A percentile compares a stretch with the other conserved stretches of the same genome.
Conservation (phyloP, 768 basidiomycete species). For the Auricularia auricula-judae region DNA sequence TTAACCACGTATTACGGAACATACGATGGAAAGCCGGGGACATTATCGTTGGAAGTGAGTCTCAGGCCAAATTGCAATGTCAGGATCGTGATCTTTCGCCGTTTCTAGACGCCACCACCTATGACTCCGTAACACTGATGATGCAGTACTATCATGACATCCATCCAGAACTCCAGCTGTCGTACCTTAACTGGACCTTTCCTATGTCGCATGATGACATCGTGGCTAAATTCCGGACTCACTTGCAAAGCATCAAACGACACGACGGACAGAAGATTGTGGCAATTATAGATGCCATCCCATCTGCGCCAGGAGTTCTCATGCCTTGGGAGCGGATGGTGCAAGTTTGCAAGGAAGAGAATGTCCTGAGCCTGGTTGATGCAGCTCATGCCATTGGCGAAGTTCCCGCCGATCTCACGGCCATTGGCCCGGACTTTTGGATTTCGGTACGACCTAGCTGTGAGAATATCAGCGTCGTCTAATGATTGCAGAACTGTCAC, state of each 20-base stretch:
- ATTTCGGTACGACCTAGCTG: conserved; percentile 40
- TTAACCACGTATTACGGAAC: conserved; percentile 59
- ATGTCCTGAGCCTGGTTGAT: conserved; percentile 60
- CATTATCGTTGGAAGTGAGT: conserved; percentile 46
- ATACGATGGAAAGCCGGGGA: conserved; percentile 60
- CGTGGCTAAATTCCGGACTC: conserved; percentile 33
- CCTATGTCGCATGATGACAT: conserved; percentile 48
- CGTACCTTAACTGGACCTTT: conserved; percentile 40
- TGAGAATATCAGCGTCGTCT: neutral
- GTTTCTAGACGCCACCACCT: conserved; percentile 42
- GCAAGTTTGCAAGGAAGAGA: conserved; percentile 48
- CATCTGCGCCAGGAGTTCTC: conserved; percentile 46
- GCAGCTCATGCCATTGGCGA: conserved; percentile 75
- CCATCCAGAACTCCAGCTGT: conserved; percentile 39
- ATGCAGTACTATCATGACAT: conserved; percentile 44
- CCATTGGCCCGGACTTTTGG: conserved; percentile 63
- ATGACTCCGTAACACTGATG: conserved; percentile 40
- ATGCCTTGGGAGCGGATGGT: conserved; percentile 69
- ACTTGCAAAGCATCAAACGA: conserved; percentile 22
- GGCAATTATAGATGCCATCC: conserved; percentile 59
- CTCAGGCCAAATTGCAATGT: neutral
- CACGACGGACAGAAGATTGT: conserved; percentile 36
- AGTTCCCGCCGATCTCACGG: conserved; percentile 43
- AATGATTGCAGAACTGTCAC: conserved; percentile 52
- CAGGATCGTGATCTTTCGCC: neutral